These are phyloP conservation scores for Corymbia maculata DNA, from an alignment of 345 rosid genomes.

Conservation along the genomic window DNA sequence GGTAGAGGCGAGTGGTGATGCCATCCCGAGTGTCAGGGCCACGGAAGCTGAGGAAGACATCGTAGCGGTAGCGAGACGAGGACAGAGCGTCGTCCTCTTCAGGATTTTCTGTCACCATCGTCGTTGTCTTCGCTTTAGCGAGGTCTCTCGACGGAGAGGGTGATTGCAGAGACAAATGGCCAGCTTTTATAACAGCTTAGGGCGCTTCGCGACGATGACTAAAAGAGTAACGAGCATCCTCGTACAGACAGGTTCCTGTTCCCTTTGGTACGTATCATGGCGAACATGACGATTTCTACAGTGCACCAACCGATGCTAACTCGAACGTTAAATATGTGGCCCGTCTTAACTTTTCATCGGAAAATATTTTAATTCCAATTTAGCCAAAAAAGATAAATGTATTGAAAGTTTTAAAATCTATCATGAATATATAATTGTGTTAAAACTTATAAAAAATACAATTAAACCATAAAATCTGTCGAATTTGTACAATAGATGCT, in stretches of 20 bases:
- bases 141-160: not conserved
- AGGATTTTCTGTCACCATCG: not conserved
- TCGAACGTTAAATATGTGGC: not conserved
- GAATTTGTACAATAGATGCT: too few species aligned
- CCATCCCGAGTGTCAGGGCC: constrained; percentile 16
- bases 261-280: not conserved
- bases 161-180: not conserved
- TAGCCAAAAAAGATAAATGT: too few species aligned
- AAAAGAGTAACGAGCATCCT: not conserved
- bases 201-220: not conserved
- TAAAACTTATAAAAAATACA: too few species aligned
- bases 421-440: too few species aligned
- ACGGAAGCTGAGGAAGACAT: constrained; percentile 24
- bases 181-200: rapidly evolving
- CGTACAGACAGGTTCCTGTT: not conserved
- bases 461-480: too few species aligned
- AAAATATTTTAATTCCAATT: too few species aligned
- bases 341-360: not conserved
- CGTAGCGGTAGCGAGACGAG: constrained; percentile 5
- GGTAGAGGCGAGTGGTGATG: constrained; percentile 4
- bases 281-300: rapidly evolving
- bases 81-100: not conserved
- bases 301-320: not conserved
- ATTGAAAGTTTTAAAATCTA: rapidly evolving
- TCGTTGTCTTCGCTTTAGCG: not conserved